Conservation (phyloP, 345 rosid species). For the Lenwebbia sp. region DNA sequence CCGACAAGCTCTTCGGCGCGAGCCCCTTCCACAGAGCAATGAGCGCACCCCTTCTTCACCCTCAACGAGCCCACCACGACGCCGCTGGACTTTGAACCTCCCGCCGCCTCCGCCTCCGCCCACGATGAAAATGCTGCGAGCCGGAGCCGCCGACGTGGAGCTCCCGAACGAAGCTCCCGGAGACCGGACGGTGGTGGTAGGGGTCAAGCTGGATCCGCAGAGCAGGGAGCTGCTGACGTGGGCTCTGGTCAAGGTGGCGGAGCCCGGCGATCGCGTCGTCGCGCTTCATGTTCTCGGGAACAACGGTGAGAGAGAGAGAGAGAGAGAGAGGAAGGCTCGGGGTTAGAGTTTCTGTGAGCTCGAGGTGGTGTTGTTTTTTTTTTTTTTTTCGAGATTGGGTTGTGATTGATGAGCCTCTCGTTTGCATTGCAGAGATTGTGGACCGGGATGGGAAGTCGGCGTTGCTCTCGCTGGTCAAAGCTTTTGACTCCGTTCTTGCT, state of each 20-base stretch:
- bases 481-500: slow-evolving; percentile 76
- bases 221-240: slow-evolving; percentile 86
- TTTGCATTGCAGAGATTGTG: slow-evolving; percentile 23
- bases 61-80: not conserved
- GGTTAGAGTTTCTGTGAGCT: not conserved
- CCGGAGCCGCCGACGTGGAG: slow-evolving; percentile 4
- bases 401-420: not conserved
- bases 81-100: not conserved
- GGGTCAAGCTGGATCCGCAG: slow-evolving; percentile 60
- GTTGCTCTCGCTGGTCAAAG: slow-evolving; percentile 68
- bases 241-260: slow-evolving; percentile 78
- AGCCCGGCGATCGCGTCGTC: slow-evolving; percentile 76
- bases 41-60: not conserved
- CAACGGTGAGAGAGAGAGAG: slow-evolving; percentile 22
- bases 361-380: not conserved
- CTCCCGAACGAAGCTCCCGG: slow-evolving; percentile 16
- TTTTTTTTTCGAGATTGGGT: not conserved
- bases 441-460: slow-evolving; percentile 63
- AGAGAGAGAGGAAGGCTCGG: not conserved
- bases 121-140: slow-evolving; percentile 29
- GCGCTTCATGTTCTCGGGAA: slow-evolving; percentile 75
- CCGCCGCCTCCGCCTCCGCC: not conserved
- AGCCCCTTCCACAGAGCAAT: not conserved
- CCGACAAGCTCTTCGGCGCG: not conserved
- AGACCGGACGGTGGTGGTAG: slow-evolving; percentile 65